A percentile compares a stretch with the other conserved stretches of the same genome.
Evolutionary conservation across 768 basidiomycete species (phyloP).

Genomic region (Lactarius indigo): DNA sequence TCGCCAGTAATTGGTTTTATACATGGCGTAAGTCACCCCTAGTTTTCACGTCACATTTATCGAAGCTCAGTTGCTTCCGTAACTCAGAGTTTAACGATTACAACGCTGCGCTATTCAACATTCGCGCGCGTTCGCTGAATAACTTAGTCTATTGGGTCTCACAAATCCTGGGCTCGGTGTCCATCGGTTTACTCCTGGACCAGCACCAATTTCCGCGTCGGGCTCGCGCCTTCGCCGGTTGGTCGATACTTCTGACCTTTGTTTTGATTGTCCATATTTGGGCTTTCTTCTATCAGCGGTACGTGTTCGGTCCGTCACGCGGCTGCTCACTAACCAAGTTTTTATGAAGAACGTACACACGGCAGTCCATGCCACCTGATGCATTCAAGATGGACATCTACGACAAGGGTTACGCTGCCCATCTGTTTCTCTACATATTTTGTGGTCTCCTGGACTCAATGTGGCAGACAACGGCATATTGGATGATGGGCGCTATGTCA

Average conservation of each 20-base stretch:
- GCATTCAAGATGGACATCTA: slow-evolving; percentile 55
- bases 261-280: slow-evolving; percentile 70
- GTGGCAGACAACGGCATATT: slow-evolving; percentile 84
- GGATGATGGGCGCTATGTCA: slow-evolving; percentile 84
- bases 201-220: slow-evolving; percentile 53
- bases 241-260: slow-evolving; percentile 57
- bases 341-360: slow-evolving; percentile 53
- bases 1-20: slow-evolving; percentile 82
- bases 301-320: slow-evolving; percentile 16
- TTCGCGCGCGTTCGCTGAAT: slow-evolving; percentile 73
- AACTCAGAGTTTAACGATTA: slow-evolving; percentile 69
- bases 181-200: slow-evolving; percentile 70
- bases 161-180: slow-evolving; percentile 71
- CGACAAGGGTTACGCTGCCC: slow-evolving; percentile 50
- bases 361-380: slow-evolving; percentile 41
- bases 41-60: background rate
- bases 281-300: slow-evolving; percentile 77
- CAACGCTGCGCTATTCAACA: slow-evolving; percentile 78
- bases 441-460: slow-evolving; percentile 75
- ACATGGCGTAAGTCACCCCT: slow-evolving; percentile 61
- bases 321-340: slow-evolving; percentile 18
- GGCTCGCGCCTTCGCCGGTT: slow-evolving; percentile 66
- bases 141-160: slow-evolving; percentile 77
- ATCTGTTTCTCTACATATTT: slow-evolving; percentile 62
- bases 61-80: slow-evolving; percentile 1